These are phyloP conservation scores for Monosporozyma siamensis DNA, from an alignment of 805 yeast genomes.

Conservation along the genomic window DNA sequence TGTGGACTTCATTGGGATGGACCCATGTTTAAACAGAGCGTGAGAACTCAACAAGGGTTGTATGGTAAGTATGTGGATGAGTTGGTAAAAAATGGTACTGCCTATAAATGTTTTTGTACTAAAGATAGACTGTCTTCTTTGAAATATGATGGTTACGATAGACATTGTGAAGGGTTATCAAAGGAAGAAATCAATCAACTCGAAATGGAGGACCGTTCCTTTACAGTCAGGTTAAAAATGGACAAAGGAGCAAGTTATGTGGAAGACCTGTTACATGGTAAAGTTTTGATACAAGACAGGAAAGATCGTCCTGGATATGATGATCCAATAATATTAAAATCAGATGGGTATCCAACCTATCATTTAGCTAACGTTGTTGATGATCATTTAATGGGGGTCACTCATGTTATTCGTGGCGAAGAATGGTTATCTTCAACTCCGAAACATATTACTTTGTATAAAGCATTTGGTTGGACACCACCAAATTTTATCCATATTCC, in stretches of 20 bases:
- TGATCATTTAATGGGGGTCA: slow-evolving; percentile 84
- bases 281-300: slow-evolving; percentile 63
- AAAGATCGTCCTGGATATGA: slow-evolving; percentile 47
- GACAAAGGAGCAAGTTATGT: slow-evolving; percentile 64
- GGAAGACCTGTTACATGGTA: slow-evolving; percentile 71
- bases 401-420: slow-evolving; percentile 94
- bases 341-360: slow-evolving; percentile 94
- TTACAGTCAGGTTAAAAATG: slow-evolving; percentile 64
- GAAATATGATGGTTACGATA: slow-evolving; percentile 79
- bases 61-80: slow-evolving; percentile 51
- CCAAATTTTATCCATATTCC: slow-evolving; percentile 90
- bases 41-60: slow-evolving; percentile 43
- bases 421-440: slow-evolving; percentile 98
- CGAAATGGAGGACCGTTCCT: slow-evolving; percentile 23
- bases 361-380: slow-evolving; percentile 95
- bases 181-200: slow-evolving; percentile 36
- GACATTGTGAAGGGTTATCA: slow-evolving; percentile 53
- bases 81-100: slow-evolving; percentile 56
- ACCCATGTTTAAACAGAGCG: slow-evolving; percentile 80
- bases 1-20: slow-evolving; percentile 71
- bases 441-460: slow-evolving; percentile 78
- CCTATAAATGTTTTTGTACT: slow-evolving; percentile 82
- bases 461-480: slow-evolving; percentile 76
- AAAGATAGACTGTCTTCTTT: slow-evolving; percentile 63
- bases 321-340: slow-evolving; percentile 80